Conservation (phyloP, 495 filamentous ascomycete genomes). For the Clavariopsis aquatica region DNA sequence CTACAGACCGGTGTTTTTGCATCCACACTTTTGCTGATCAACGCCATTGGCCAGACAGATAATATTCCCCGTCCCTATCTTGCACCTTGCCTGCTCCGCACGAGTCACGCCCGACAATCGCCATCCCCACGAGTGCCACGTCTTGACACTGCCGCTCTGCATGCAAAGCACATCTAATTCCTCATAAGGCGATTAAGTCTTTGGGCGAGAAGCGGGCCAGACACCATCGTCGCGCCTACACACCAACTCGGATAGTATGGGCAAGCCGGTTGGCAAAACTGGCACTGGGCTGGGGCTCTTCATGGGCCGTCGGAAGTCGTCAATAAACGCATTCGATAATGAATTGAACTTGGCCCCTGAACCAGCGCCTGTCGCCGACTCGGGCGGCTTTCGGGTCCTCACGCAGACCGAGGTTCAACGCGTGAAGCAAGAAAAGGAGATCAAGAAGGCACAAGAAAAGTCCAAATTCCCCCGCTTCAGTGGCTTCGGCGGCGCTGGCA, state of each 20-base stretch:
- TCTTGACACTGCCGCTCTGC: not conserved
- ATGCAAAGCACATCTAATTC: not conserved
- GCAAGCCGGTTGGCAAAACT: too few species aligned
- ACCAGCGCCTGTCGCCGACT: not conserved
- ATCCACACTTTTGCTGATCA: constrained; percentile 4
- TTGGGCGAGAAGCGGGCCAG: not conserved
- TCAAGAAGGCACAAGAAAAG: constrained; percentile 14
- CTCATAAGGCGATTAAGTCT: not conserved
- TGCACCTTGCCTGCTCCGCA: not conserved
- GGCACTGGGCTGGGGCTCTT: constrained; percentile 18
- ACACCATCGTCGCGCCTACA: not conserved
- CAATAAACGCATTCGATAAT: constrained; percentile 40
- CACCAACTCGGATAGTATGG: constrained; percentile 25
- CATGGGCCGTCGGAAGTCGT: constrained; percentile 37
- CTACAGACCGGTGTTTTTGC: not conserved
- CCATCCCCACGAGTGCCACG: not conserved
- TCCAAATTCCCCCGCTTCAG: constrained; percentile 27
- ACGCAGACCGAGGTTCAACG: constrained; percentile 15
- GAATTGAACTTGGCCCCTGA: not conserved
- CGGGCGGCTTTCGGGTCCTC: constrained; percentile 23
- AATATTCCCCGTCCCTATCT: not conserved
- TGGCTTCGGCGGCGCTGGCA: constrained; percentile 19
- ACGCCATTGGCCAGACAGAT: not conserved
- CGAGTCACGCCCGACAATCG: not conserved
- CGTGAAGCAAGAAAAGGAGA: constrained; percentile 16